Base-by-base conservation (phyloP, 306 rosid genomes). In the Citrullus mucosospermus region DNA sequence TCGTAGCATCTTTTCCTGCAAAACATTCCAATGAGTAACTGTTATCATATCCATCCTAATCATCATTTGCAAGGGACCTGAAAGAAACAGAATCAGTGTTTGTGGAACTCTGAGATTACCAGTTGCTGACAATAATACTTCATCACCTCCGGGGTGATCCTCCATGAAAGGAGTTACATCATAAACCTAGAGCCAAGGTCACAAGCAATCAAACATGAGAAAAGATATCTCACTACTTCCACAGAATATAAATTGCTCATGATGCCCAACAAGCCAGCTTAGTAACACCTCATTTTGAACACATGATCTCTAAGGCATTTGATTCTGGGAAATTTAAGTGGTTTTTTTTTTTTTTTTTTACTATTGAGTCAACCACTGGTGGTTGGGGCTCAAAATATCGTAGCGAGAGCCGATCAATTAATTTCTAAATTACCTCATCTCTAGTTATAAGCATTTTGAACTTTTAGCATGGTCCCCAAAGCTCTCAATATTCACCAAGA, bases 121-220 rank as follows among this genome's bases (percentile, higher is more conserved):
- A 53, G 97, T 95, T 34, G 96, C 90, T 11, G 97, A 75, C 50
- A 95, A 82, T 74, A 95, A 79, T 81, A 95, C 98, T 86, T 95
- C 98, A 66, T 88, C 96, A 16, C 98, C 98, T 85, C 98, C 98
- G 0, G 98, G 98, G 82, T 95, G 98, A 75, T 95, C 98, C 2
- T 95, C 98, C 97, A 95, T 95, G 82, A 95, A 95, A 50, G 97
- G 82, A 67, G 96, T 87, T 57, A 92, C 89, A 86, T 95, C 96
- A 78, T 91, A 95, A 75, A 95, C 98, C 98, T 95, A 60, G 76
- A 68, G 39, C 7, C 39, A 76, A 57, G 17, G 10, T 6, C 28
- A 74, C 16, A n/a, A 38, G 2, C 44, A 13, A 53, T 54, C 76
- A 44, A 70, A 70, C 76, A 44, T 44, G 36, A 69, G 36, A 44